These are phyloP conservation scores for Saccharomycopsis javanensis DNA, from an alignment of 805 yeast genomes.

Conservation along the genomic window DNA sequence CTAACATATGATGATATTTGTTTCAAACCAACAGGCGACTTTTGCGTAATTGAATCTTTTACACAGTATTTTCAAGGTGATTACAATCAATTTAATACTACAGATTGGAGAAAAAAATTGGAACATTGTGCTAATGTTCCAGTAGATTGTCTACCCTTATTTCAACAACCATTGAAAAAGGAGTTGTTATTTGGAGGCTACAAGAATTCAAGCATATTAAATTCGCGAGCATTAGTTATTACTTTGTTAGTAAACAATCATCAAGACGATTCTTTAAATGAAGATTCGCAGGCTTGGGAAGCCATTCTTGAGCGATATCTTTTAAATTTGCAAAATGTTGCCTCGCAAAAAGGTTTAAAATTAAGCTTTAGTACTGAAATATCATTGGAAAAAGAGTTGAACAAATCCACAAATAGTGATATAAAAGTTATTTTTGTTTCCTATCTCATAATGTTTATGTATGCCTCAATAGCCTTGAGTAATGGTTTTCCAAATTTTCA, in stretches of 20 bases:
- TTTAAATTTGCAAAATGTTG: constrained; percentile 33
- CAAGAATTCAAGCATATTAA: constrained; percentile 38
- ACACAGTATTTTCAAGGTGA: constrained; percentile 80
- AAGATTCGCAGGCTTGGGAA: constrained; percentile 56
- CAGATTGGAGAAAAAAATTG: constrained; percentile 48
- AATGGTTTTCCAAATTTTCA: constrained; percentile 39
- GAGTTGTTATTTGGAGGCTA: constrained; percentile 61
- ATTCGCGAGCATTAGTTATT: constrained; percentile 64
- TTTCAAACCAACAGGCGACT: constrained; percentile 70
- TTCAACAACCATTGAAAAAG: constrained; percentile 80
- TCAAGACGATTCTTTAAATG: constrained; percentile 33
- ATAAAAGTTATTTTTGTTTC: constrained; percentile 59
- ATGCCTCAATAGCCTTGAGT: constrained; percentile 75
- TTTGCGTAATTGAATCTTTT: constrained; percentile 78
- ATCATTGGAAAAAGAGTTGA: constrained; percentile 77
- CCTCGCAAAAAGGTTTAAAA: constrained; percentile 43
- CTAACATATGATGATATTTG: constrained; percentile 56
- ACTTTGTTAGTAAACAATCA: constrained; percentile 59
- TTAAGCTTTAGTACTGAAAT: constrained; percentile 73
- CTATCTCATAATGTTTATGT: constrained; percentile 76
- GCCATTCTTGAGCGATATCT: constrained; percentile 49
- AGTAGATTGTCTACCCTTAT: constrained; percentile 79
- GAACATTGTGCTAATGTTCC: constrained; percentile 65
- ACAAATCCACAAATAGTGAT: constrained; percentile 74
- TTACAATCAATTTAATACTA: constrained; percentile 37